These are phyloP conservation scores for Cryptosporidium felis DNA, from an alignment of 169 alveolate genomes.

Conservation along the genomic window DNA sequence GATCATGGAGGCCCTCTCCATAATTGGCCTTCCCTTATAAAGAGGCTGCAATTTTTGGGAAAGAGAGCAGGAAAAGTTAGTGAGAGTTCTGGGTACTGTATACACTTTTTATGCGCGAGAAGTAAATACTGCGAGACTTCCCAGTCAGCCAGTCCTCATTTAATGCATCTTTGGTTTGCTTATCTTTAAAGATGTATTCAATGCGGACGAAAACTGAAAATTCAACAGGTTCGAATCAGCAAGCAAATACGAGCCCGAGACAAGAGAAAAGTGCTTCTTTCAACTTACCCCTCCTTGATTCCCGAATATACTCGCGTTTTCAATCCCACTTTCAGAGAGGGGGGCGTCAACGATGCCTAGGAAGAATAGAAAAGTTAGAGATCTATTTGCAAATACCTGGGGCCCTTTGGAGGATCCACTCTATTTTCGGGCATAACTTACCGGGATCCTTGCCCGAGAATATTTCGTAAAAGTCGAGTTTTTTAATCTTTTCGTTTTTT, in stretches of 20 bases:
- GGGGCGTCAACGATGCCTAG: slow-evolving; percentile 43
- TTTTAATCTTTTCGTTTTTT: slow-evolving; percentile 15
- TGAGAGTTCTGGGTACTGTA: no score
- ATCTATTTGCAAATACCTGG: background rate
- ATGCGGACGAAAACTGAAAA: no score
- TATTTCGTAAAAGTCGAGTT: background rate
- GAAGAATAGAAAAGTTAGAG: background rate
- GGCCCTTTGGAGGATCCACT: background rate
- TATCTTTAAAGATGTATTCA: no score
- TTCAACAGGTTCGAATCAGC: no score
- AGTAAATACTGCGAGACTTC: no score
- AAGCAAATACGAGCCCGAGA: no score
- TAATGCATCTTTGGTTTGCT: no score
- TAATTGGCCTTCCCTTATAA: slow-evolving; percentile 26
- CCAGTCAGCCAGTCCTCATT: no score
- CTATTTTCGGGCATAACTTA: background rate
- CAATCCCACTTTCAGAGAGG: slow-evolving; percentile 18
- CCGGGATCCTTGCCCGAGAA: slow-evolving; percentile 25
- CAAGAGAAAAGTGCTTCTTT: no score
- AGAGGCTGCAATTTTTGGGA: slow-evolving; percentile 17
- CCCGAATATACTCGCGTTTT: slow-evolving; percentile 13
- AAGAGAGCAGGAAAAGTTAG: background rate
- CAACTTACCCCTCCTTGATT: slow-evolving; percentile 60
- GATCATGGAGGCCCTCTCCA: slow-evolving; percentile 38
- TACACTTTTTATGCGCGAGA: no score